phyloP scores from a whole-genome alignment of 441 rosid genomes.

The Jatropha podagrica region DNA sequence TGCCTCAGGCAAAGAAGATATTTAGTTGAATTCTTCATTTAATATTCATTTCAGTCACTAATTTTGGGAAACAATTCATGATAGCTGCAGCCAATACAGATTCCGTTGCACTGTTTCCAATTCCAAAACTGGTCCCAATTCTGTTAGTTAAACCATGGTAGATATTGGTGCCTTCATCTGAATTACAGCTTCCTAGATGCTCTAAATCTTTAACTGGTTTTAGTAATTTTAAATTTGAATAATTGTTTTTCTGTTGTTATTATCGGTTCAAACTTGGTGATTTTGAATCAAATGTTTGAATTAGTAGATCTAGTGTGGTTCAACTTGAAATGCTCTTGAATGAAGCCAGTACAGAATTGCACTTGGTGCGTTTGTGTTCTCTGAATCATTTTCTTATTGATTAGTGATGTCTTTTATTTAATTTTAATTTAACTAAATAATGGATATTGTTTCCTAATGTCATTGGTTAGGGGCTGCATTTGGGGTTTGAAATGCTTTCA shows the following conservation, averaged over 20 bases:
- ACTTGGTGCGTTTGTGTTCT: not conserved
- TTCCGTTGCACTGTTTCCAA: too few species aligned
- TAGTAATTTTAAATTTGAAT: not conserved
- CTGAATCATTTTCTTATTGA: not conserved
- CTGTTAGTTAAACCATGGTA: not conserved
- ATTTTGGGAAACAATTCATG: too few species aligned
- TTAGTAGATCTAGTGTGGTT: not conserved
- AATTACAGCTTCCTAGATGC: not conserved
- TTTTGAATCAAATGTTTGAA: not conserved
- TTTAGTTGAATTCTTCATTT: too few species aligned
- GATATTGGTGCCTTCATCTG: not conserved
- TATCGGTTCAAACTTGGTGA: not conserved
- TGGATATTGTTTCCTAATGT: not conserved
- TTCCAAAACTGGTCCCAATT: too few species aligned
- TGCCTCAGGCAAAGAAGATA: too few species aligned
- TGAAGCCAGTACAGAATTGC: not conserved
- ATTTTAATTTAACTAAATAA: not conserved
- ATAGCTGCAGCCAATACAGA: too few species aligned
- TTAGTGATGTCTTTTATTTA: not conserved
- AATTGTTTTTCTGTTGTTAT: not conserved
- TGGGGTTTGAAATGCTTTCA: not conserved
- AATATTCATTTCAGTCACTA: too few species aligned
- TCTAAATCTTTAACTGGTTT: not conserved
- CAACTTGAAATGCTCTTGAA: not conserved
- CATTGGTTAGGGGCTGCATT: not conserved